phyloP scores from a whole-genome alignment of 2,329 filamentous ascomycete species.

The Monilinia vaccinii-corymbosi region DNA sequence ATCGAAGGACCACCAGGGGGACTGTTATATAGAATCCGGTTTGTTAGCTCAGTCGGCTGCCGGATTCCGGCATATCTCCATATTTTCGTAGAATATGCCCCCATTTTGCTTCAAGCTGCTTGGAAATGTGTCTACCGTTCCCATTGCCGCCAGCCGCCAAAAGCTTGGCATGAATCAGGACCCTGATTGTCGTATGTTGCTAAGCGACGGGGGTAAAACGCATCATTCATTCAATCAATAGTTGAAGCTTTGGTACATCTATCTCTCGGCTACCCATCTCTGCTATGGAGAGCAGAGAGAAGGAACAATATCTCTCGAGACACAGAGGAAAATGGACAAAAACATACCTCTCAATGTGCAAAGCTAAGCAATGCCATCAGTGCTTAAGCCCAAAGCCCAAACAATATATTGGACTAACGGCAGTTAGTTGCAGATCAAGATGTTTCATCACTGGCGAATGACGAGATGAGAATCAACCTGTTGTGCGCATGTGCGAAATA shows the following conservation, averaged over 20 bases:
- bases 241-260: not conserved
- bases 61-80: not conserved
- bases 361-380: too few relatives aligned
- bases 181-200: not conserved
- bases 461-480: not conserved
- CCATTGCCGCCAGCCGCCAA: not conserved
- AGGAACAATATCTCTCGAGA: not conserved
- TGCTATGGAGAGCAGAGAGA: not conserved
- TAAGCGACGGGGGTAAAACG: not conserved
- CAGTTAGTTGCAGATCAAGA: not conserved
- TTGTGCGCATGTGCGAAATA: not conserved
- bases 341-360: too few relatives aligned
- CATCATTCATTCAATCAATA: not conserved
- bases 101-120: not conserved
- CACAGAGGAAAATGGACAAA: not conserved
- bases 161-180: not conserved
- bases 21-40: not conserved
- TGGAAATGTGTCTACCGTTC: not conserved
- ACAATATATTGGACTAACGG: too few relatives aligned
- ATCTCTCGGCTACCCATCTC: too few relatives aligned
- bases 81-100: not conserved
- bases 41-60: not conserved
- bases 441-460: not conserved
- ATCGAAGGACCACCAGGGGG: too few relatives aligned
- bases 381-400: too few relatives aligned